Conservation (phyloP, 2,329 filamentous ascomycete species). For the Taxawa tesnikishii region DNA sequence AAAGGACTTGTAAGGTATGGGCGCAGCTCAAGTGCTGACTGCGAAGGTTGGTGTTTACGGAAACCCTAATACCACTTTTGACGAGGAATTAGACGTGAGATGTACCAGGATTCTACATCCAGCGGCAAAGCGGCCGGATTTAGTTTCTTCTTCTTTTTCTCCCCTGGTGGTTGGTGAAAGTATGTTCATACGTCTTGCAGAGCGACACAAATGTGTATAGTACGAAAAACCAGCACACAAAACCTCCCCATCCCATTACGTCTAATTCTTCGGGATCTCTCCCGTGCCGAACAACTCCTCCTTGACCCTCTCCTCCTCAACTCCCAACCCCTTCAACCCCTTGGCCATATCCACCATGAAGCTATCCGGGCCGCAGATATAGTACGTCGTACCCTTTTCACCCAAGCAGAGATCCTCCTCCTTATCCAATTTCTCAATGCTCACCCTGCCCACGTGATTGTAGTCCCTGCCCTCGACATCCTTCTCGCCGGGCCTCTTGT, state of each 20-base stretch:
- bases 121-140: too few species aligned
- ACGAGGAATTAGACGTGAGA: too few species aligned
- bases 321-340: constrained; percentile 42
- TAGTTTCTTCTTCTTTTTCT: too few species aligned
- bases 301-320: constrained; percentile 46
- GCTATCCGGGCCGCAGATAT: constrained; percentile 54
- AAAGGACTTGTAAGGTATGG: neutral
- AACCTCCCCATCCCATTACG: too few species aligned
- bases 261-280: constrained; percentile 1
- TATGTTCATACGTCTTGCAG: too few species aligned
- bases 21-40: constrained; percentile 8
- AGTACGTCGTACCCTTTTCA: constrained; percentile 50
- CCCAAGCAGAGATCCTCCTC: constrained; percentile 43
- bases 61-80: too few species aligned
- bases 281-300: constrained; percentile 36
- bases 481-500: constrained; percentile 36
- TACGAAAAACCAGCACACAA: too few species aligned
- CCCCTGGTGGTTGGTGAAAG: too few species aligned
- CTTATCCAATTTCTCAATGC: constrained; percentile 43
- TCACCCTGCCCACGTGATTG: constrained; percentile 45
- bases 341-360: constrained; percentile 55
- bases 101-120: too few species aligned
- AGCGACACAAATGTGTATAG: too few species aligned
- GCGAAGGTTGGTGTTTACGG: too few species aligned
- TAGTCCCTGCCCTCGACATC: constrained; percentile 43